Evolutionary conservation across 73 alveolate species (phyloP).

Genomic region (Breviolum minutum): DNA sequence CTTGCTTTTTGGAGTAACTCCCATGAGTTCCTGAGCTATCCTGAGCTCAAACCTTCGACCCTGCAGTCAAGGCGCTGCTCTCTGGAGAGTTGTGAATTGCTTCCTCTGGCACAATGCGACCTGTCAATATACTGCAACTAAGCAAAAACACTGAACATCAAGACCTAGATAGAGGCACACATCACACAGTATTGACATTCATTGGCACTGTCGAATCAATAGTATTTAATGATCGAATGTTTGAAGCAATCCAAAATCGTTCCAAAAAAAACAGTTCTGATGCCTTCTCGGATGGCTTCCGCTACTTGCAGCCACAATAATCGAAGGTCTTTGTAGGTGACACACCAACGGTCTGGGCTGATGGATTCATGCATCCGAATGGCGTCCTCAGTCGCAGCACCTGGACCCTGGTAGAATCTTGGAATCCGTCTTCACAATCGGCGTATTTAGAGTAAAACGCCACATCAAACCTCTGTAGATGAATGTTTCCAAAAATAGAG

Average conservation of each 20-base stretch:
- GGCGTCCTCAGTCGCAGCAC: constrained; percentile 13
- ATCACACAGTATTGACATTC: background rate
- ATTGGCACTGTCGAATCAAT: background rate
- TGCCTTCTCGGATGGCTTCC: constrained; percentile 33
- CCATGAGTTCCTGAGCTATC: too few species aligned
- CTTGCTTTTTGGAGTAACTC: too few species aligned
- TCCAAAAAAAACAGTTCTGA: background rate
- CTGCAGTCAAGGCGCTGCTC: background rate
- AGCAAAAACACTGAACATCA: background rate
- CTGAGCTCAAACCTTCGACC: too few species aligned
- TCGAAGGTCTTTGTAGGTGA: background rate
- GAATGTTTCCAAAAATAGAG: too few species aligned
- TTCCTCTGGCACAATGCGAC: constrained; percentile 1
- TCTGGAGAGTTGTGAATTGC: background rate
- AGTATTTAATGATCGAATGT: background rate
- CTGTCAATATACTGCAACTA: background rate
- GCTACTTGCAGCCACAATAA: background rate
- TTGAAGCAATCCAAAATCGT: background rate
- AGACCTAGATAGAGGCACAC: too few species aligned
- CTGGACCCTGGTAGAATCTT: too few species aligned
- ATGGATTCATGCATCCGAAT: constrained; percentile 46
- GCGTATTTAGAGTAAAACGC: too few species aligned
- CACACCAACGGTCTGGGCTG: constrained; percentile 53
- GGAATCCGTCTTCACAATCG: too few species aligned
- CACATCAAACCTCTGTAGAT: too few species aligned